Evolutionary conservation across 495 filamentous ascomycete genomes (phyloP), one percentile per base, ranked within the genome.

Genomic region (Tuber melanosporum): DNA sequence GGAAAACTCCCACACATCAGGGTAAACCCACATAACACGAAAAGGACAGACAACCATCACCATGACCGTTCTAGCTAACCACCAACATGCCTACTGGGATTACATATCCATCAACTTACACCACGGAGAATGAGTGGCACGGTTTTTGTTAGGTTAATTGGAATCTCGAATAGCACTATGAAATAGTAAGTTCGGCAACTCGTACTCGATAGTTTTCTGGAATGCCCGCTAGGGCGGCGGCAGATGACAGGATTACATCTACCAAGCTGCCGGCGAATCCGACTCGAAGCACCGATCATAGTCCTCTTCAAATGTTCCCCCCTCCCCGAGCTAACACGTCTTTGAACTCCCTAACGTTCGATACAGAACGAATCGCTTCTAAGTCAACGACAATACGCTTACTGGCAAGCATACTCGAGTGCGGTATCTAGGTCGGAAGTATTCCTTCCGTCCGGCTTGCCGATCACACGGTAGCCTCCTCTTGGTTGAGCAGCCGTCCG

Each of bases 191-290:
- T 91, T 78, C 93, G 90, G 39, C 93, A 79, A 78, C 93, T 94
- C 80, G 93, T 92, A 45, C 92, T n/a, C 71, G 17, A 22, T 22
- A 22, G n/a, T 72, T 41, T 72, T 32, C 39, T 7, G 5, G 44
- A 12, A 39, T 52, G 32, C 42, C 42, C 45, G 36, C 20, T 36
- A 36, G 46, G 49, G 75, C 91, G 90, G 84, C 91, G 94, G 87
- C 93, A 94, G 82, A 93, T 93, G 78, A 92, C 91, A 20, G 91
- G 91, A 77, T 93, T 93, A 84, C 91, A 93, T 71, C 83, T 90
- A 83, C 94, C 92, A 75, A 82, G 47, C 73, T 71, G 77, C 43
- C 78, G 76, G 52, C 74, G 72, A 36, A 78, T 71, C 69, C 75
- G 77, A 46, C 44, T 47, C 42, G 32, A 32, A n/a, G 86, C 86